Conservation (phyloP, 2,329 filamentous ascomycete species). For the Stemphylium beticola region DNA sequence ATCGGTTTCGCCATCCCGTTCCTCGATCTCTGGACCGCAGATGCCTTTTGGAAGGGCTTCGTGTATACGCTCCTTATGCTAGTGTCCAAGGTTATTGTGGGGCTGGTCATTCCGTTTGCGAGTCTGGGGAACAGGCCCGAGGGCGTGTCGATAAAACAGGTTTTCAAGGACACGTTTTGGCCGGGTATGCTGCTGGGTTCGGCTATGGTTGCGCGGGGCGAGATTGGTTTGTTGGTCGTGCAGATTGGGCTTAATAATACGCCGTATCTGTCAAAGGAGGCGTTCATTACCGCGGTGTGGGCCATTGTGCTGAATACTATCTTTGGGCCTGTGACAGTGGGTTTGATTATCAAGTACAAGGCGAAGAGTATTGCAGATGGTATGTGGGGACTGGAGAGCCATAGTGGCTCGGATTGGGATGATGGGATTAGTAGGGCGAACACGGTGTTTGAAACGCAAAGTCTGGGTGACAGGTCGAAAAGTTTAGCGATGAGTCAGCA, state of each 20-base stretch:
- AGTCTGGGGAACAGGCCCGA: background rate
- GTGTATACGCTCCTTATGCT: constrained; percentile 38
- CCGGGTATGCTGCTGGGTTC: background rate
- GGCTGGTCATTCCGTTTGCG: background rate
- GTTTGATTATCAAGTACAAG: constrained; percentile 31
- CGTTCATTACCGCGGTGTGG: constrained; percentile 33
- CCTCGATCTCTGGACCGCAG: constrained; percentile 33
- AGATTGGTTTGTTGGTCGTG: background rate
- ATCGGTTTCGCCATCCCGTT: constrained; percentile 39
- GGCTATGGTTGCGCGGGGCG: background rate
- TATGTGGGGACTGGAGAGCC: background rate
- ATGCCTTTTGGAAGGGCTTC: constrained; percentile 32
- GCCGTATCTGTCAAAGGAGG: constrained; percentile 28
- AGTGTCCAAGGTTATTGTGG: constrained; percentile 17
- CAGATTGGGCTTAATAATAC: background rate
- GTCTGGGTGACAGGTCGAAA: background rate
- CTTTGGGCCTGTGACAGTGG: constrained; percentile 28
- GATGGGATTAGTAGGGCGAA: background rate
- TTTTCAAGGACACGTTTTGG: background rate
- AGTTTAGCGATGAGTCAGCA: background rate
- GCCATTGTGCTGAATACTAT: constrained; percentile 31
- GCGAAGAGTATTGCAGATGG: constrained; percentile 1
- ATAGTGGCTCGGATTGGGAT: background rate
- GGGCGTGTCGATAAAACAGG: background rate
- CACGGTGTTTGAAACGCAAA: background rate